Base-by-base conservation (phyloP, 2,329 filamentous ascomycete genomes). In the Rachicladosporium sp. region DNA sequence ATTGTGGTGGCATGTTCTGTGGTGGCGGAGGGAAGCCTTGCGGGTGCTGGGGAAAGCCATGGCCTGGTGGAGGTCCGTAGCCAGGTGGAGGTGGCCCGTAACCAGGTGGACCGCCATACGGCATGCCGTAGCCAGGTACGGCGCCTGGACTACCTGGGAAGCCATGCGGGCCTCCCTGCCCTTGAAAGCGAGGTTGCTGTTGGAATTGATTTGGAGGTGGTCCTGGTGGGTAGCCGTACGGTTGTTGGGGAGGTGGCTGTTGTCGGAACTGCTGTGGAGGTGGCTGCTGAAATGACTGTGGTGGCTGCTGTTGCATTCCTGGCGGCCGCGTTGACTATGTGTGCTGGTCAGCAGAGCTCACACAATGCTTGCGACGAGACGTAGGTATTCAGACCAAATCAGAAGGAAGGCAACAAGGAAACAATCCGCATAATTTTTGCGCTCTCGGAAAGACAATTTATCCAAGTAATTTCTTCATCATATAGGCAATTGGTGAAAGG, bases 321-420 rank as follows among this genome's bases (percentile, higher is more conserved):
- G 23, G 23, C 23, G 46, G 50, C 29, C 53, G 47, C 30, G 51
- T 51, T 21, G 52, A 54, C 53, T 57, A 43, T 27, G 23, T 19
- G 23, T 21, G 19, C 21, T 21, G 30, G 33, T 35, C 36, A 32
- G 44, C 33, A n/a, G 6, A 32, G 10, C 12, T n/a, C n/a, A 27
- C 8, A 29, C n/a, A 10, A 27, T 11, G 21, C 2, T 21, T 11
- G 29, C n/a, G 33, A 10, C 8, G 19, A 30, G 11, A 8, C 33
- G 37, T 33, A 39, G 15, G 15, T 40, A 46, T 52, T 94, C 23
- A 27, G 23, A 6, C 23, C 23, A 27, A 7, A 27, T 27, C 87
- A 95, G 87, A 94, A 95, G 88, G 88, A 95, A 95, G 88, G 87
- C 88, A 95, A 94, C 88, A 51, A 51, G 87, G 88, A 94, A 80